Evolutionary conservation across 2,329 filamentous ascomycete species (phyloP).

Genomic region (Ophiocordyceps camponoti-floridani): DNA sequence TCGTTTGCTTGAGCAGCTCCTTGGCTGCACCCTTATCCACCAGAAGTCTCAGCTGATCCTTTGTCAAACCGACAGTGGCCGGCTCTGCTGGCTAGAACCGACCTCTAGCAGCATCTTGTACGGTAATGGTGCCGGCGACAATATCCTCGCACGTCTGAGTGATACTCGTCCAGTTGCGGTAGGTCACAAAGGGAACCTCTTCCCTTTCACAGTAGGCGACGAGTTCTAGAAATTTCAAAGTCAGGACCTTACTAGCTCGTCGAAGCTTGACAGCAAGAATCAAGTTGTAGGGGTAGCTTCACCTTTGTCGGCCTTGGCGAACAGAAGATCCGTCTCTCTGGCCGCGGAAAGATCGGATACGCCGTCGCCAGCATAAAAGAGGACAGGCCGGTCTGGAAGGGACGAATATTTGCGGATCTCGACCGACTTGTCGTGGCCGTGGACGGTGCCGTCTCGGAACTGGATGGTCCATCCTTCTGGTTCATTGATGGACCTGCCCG

Average conservation of each 20-base stretch:
- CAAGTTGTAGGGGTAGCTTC: constrained; percentile 9
- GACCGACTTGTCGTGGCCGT: constrained; percentile 93
- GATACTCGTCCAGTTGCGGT: constrained; percentile 71
- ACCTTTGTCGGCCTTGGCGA: constrained; percentile 84
- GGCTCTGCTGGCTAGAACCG: constrained; percentile 18
- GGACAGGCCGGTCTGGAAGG: constrained; percentile 56
- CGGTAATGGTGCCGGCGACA: constrained; percentile 49
- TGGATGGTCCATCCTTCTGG: constrained; percentile 74
- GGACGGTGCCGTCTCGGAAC: constrained; percentile 75
- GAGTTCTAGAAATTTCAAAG: constrained; percentile 39
- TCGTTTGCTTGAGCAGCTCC: background rate
- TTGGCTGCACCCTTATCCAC: background rate
- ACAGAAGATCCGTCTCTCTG: constrained; percentile 79
- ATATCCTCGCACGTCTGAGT: constrained; percentile 61
- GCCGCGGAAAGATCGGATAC: constrained; percentile 87
- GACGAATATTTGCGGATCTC: constrained; percentile 77
- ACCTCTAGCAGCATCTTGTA: constrained; percentile 49
- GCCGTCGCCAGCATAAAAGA: constrained; percentile 92
- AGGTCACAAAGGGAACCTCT: constrained; percentile 73
- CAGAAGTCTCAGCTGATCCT: no score
- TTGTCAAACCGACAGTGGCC: constrained; percentile 39
- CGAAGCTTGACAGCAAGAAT: background rate
- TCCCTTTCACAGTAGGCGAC: constrained; percentile 74
- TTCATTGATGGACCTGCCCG: constrained; percentile 55
- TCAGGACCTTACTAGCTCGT: background rate